Evolutionary conservation across 306 rosid genomes (phyloP).

Genomic region (Cajanus cajan): DNA sequence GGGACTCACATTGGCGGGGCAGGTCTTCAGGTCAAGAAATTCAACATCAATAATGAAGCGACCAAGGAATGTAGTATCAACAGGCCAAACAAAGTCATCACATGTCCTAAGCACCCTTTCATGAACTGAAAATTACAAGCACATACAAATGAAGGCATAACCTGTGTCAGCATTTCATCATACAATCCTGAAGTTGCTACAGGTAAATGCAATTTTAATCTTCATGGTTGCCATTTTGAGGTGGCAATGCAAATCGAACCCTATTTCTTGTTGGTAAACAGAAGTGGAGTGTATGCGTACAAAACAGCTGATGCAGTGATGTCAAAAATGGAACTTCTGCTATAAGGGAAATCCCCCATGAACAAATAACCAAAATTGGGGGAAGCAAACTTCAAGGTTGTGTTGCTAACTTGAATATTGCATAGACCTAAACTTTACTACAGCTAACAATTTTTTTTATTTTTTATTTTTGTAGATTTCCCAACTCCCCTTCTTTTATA

Average conservation of each 20-base stretch:
- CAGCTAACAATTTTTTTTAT: not conserved
- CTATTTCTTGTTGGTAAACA: not conserved
- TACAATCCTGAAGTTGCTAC: not conserved
- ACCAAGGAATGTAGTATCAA: constrained; percentile 57
- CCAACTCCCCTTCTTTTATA: not conserved
- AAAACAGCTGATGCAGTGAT: not conserved
- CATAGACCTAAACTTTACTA: not conserved
- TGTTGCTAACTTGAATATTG: not conserved
- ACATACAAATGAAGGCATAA: not conserved
- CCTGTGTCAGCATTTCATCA: constrained; percentile 3
- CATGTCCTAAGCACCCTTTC: constrained; percentile 61
- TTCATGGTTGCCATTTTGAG: not conserved
- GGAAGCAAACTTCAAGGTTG: not conserved
- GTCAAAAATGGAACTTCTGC: not conserved
- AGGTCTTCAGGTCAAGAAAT: constrained; percentile 73
- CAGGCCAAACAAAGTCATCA: constrained; percentile 74
- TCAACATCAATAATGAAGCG: constrained; percentile 68
- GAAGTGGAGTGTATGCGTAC: not conserved
- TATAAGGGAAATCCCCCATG: not conserved
- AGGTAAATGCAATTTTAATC: constrained; percentile 4
- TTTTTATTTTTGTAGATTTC: not conserved
- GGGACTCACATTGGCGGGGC: constrained; percentile 58
- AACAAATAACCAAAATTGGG: not conserved
- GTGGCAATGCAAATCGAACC: not conserved
- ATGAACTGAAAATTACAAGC: constrained; percentile 46